phyloP scores from a whole-genome alignment of 768 basidiomycete genomes.

The Hygrophoropsis aurantiaca region DNA sequence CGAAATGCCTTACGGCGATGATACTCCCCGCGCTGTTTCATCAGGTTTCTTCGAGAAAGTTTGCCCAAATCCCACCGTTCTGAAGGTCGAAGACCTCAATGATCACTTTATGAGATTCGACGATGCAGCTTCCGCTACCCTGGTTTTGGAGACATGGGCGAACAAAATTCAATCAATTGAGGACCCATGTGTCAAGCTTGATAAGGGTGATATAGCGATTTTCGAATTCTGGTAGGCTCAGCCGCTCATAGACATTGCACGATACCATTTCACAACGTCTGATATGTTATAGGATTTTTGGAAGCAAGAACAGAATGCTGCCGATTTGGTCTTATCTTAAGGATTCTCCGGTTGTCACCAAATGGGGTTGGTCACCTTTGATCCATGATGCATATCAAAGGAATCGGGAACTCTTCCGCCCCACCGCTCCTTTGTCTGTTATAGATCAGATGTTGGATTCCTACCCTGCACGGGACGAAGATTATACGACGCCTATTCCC shows the following conservation, averaged over 20 bases:
- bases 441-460: conserved; percentile 1
- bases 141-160: conserved; percentile 39
- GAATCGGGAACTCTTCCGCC: conserved; percentile 29
- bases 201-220: conserved; percentile 20
- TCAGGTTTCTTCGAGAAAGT: conserved; percentile 38
- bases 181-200: conserved; percentile 41
- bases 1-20: conserved; percentile 30
- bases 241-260: not conserved
- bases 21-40: conserved; percentile 35
- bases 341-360: conserved; percentile 32
- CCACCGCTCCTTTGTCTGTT: not conserved
- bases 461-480: conserved; percentile 9
- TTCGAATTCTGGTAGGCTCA: conserved; percentile 37
- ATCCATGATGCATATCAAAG: conserved; percentile 30
- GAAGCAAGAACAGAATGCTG: conserved; percentile 29
- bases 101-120: conserved; percentile 27
- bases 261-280: not conserved
- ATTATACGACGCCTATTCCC: conserved; percentile 29
- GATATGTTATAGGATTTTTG: conserved; percentile 29
- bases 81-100: conserved; percentile 29
- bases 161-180: conserved; percentile 31
- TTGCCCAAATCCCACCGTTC: conserved; percentile 36
- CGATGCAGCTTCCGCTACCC: conserved; percentile 21
- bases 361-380: conserved; percentile 39
- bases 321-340: conserved; percentile 33